Base-by-base conservation (phyloP, 192 early-diverging fungal genomes). In the Powellomyces hirtus region DNA sequence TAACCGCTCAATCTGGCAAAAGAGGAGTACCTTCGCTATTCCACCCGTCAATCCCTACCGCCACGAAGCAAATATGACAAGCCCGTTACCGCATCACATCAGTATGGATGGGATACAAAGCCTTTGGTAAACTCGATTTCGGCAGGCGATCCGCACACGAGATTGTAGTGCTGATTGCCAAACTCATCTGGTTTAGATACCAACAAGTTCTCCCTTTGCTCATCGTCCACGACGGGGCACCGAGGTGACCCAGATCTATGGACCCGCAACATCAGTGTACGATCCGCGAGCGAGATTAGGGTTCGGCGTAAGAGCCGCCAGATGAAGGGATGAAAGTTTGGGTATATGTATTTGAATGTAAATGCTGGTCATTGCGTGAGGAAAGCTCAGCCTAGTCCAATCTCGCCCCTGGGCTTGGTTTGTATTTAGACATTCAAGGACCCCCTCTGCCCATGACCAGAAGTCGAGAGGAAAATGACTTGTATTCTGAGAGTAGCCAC, bases 101-200 rank as follows among this genome's bases (percentile, higher is more conserved):
- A 29, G 13, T 60, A 60, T 37, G 59, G 59, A 4, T 60, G 59
- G 59, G 36, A 60, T 4, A 31, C 53, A 31, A 16, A 29, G 53
- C 53, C 53, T 56, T 56, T 56, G 53, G 53, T 56, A 56, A 27
- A n/a, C n/a, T n/a, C n/a, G n/a, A n/a, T n/a, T n/a, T n/a, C n/a
- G n/a, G n/a, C n/a, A n/a, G n/a, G n/a, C n/a, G n/a, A n/a, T n/a
- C n/a, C n/a, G n/a, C n/a, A n/a, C n/a, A n/a, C n/a, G n/a, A n/a
- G n/a, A n/a, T n/a, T n/a, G n/a, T 42, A 10, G n/a, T 42, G 11
- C n/a, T 42, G 11, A 42, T 42, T n/a, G 10, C n/a, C 40, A 42
- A 13, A 10, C 40, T 42, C 40, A 42, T n/a, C 10, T 42, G 6
- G 2, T 30, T 56, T 31, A 60, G 59, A 60, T 40, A 18, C 16